phyloP scores from a whole-genome alignment of 2,329 filamentous ascomycete species.

The Fusarium papillatum region DNA sequence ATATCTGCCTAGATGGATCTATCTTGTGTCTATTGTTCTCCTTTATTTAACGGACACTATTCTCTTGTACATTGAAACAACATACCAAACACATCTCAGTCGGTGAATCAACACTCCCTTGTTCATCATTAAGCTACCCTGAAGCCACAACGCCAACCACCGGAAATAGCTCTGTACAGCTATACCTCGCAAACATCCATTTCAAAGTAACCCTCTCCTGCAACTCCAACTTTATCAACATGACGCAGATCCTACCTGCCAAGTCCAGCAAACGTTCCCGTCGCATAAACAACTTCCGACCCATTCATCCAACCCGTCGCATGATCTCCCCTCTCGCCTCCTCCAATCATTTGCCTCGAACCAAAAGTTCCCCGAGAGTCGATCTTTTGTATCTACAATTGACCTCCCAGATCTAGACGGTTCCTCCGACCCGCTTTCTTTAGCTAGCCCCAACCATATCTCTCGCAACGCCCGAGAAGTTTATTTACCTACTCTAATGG shows the following conservation, averaged over 20 bases:
- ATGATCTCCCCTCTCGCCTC: slow-evolving; percentile 17
- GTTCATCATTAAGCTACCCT: neutral
- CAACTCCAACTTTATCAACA: neutral
- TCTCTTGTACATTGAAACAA: neutral
- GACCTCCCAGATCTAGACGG: slow-evolving; percentile 34
- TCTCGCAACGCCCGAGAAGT: neutral
- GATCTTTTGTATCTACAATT: neutral
- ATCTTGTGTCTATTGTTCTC: neutral
- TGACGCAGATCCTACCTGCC: neutral
- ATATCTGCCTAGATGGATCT: neutral
- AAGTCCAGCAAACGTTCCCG: slow-evolving; percentile 1
- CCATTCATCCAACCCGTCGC: neutral
- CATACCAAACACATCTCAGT: neutral
- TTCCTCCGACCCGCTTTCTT: slow-evolving; percentile 3
- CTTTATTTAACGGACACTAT: neutral
- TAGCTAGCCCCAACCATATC: too few relatives aligned
- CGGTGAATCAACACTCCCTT: neutral
- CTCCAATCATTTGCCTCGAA: slow-evolving; percentile 19
- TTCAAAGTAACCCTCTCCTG: neutral
- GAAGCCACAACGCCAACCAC: neutral
- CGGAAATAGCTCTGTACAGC: neutral
- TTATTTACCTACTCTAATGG: neutral
- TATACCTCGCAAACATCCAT: neutral
- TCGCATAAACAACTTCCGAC: neutral
- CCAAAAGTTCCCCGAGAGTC: slow-evolving; percentile 7